These are phyloP conservation scores for Candida andamanensis DNA, from an alignment of 805 yeast genomes.

Conservation along the genomic window DNA sequence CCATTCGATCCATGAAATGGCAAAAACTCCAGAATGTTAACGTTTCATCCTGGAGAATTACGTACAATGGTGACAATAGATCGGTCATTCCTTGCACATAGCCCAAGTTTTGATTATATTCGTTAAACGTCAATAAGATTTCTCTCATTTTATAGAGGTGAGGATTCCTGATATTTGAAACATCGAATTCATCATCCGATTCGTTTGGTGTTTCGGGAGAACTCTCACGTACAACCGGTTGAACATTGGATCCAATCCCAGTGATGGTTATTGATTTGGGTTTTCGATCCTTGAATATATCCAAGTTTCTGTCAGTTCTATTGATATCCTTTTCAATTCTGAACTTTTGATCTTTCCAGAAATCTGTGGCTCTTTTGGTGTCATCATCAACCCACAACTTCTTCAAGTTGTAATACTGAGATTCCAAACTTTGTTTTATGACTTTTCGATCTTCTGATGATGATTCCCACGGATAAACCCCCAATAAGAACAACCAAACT, in stretches of 20 bases:
- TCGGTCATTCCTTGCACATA: constrained; percentile 99
- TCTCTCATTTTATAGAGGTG: constrained; percentile 70
- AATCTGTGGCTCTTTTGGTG: constrained; percentile 48
- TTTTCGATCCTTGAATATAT: constrained; percentile 46
- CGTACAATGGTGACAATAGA: constrained; percentile 79
- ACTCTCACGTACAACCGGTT: constrained; percentile 19
- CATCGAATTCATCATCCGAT: constrained; percentile 49
- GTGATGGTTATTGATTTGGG: constrained; percentile 21
- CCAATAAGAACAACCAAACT: constrained; percentile 84
- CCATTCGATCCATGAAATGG: constrained; percentile 90
- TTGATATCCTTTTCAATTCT: constrained; percentile 92
- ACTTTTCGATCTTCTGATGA: constrained; percentile 62
- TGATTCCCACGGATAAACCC: constrained; percentile 86
- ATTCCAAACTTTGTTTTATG: constrained; percentile 49
- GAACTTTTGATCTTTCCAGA: constrained; percentile 84
- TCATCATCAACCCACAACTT: constrained; percentile 61
- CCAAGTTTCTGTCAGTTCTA: constrained; percentile 79
- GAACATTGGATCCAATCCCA: constrained; percentile 10
- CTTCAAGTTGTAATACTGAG: constrained; percentile 61
- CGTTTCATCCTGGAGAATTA: constrained; percentile 59
- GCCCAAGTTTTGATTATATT: constrained; percentile 76
- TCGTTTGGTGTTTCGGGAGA: constrained; percentile 32
- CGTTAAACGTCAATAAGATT: constrained; percentile 81
- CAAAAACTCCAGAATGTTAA: constrained; percentile 86
- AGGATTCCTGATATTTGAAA: constrained; percentile 64